Evolutionary conservation across 768 basidiomycete species (phyloP), one percentile per base, ranked within the genome.

Genomic region (Tulasnella sp.): DNA sequence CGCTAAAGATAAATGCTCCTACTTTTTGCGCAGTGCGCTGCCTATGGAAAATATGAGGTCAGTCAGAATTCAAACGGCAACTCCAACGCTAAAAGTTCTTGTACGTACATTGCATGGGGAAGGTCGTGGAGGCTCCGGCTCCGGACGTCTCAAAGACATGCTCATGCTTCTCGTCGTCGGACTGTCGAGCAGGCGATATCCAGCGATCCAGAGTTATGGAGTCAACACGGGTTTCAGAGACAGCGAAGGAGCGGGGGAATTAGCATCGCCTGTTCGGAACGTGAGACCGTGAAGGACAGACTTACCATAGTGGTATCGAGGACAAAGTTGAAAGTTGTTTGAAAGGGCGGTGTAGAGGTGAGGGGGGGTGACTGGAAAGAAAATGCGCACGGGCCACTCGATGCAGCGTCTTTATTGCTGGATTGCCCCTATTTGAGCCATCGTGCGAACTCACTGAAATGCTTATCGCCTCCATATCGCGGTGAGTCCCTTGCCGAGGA

Each of bases 141-240:
- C 86, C 77, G 72, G 91, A 92, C 87, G 89, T 86, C 86, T 96
- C 93, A 81, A 97, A 95, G 82, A 86, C 88, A 82, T 94, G 91
- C 81, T 96, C 89, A 87, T 96, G 94, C 79, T 85, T 93, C 84
- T 97, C 94, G 86, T 97, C 94, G 82, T 84, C 82, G 12, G 54
- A 58, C 54, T 58, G 54, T 58, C 22, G 25, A 14, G 54, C 11
- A 14, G 54, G 54, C 54, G 54, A 58, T 58, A n/a, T 58, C 54
- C 5, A 58, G 54, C 25, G 54, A 58, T 58, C 29, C 54, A 58
- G 7, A 29, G 52, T 6, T n/a, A 58, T 14, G 15, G 54, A 58
- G 54, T 58, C 54, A 58, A 8, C 17, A 58, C 1, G 25, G 54
- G 25, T 58, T 58, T 58, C 54, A 58, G 54, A 58, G 17, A n/a